Conservation (phyloP, 2,329 filamentous ascomycete species). For the Aspergillus fumigatiaffinis region DNA sequence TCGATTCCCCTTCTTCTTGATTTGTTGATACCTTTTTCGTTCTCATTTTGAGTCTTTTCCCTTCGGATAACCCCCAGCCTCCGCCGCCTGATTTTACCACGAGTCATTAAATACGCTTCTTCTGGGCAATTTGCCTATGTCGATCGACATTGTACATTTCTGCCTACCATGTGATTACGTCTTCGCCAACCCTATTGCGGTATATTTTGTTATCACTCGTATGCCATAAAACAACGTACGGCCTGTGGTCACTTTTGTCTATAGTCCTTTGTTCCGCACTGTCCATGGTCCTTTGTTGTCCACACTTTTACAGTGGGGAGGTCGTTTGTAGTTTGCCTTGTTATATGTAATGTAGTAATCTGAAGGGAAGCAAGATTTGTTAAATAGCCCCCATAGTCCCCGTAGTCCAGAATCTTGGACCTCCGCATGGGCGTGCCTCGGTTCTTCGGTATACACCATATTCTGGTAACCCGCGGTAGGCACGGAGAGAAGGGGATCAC, state of each 20-base stretch:
- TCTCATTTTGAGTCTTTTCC: conserved; percentile 8
- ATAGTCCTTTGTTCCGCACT: not conserved
- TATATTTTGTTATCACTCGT: not conserved
- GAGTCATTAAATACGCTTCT: conserved; percentile 2
- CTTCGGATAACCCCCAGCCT: not conserved
- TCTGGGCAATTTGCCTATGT: conserved; percentile 3
- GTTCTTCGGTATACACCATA: not conserved
- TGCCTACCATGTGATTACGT: conserved; percentile 1
- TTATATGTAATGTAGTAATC: not conserved
- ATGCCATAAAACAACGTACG: not conserved
- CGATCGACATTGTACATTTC: conserved; percentile 5
- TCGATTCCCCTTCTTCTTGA: conserved; percentile 17
- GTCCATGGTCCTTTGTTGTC: too few relatives aligned
- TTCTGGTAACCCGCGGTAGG: not conserved
- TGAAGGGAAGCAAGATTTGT: not conserved
- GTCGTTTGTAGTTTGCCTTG: not conserved
- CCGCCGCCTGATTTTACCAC: not conserved
- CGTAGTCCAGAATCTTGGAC: not conserved
- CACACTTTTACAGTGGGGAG: not conserved
- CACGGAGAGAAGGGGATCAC: not conserved
- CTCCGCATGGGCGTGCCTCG: not conserved
- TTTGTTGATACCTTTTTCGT: conserved; percentile 18
- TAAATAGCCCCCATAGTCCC: not conserved
- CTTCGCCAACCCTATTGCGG: not conserved
- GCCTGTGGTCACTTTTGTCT: not conserved